Evolutionary conservation across 805 yeast genomes (phyloP).

Genomic region (Isabelozyma rhagii): DNA sequence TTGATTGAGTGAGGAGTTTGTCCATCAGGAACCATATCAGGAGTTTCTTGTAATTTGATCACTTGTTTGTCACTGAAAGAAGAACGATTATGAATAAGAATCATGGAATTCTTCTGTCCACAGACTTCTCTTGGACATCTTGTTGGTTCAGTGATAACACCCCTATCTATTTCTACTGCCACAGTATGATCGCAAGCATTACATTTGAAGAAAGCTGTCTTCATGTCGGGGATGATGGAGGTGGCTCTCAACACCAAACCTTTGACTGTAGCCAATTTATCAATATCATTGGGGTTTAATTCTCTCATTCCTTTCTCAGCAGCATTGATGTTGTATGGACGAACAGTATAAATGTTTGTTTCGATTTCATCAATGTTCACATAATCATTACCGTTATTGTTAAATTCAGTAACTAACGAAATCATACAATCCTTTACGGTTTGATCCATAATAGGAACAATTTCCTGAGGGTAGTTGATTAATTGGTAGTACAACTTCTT

Average conservation of each 20-base stretch:
- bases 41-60: constrained; percentile 90
- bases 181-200: constrained; percentile 91
- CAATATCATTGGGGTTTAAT: constrained; percentile 90
- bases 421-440: constrained; percentile 87
- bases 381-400: constrained; percentile 19
- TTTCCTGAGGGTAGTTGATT: constrained; percentile 92
- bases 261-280: constrained; percentile 84
- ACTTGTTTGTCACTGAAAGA: constrained; percentile 95
- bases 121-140: constrained; percentile 90
- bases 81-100: constrained; percentile 85
- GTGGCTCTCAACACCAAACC: constrained; percentile 89
- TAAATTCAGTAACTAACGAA: constrained; percentile 45
- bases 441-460: constrained; percentile 97
- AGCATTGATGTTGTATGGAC: constrained; percentile 81
- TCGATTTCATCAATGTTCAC: constrained; percentile 66
- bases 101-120: constrained; percentile 81
- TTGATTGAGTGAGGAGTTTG: constrained; percentile 98
- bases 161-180: constrained; percentile 90
- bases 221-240: constrained; percentile 95
- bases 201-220: constrained; percentile 93
- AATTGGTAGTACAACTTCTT: constrained; percentile 80
- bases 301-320: constrained; percentile 80
- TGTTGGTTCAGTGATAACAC: constrained; percentile 89
- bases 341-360: constrained; percentile 75
- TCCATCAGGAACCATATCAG: constrained; percentile 95